A percentile compares a stretch with the other conserved stretches of the same genome.
These are phyloP conservation scores for Begonia loranthoides DNA, from an alignment of 306 rosid species.

Conservation along the genomic window DNA sequence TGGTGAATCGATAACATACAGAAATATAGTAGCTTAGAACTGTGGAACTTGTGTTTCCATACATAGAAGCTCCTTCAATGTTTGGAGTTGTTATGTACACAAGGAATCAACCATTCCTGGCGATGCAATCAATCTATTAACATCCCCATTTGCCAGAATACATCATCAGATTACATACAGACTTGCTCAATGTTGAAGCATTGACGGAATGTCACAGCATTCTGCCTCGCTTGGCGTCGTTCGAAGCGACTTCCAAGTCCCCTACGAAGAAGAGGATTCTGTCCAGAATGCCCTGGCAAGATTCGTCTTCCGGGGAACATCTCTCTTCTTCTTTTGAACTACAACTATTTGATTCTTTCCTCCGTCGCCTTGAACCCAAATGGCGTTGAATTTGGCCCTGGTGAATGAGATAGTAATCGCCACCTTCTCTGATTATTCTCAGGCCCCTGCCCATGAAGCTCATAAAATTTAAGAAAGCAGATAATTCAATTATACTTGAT, in stretches of 20 bases:
- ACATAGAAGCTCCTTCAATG: too few relatives aligned
- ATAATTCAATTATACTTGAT: conserved; percentile 1
- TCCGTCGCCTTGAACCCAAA: conserved; percentile 45
- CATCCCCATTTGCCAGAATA: too few relatives aligned
- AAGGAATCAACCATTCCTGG: too few relatives aligned
- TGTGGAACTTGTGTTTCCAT: too few relatives aligned
- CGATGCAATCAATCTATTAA: too few relatives aligned
- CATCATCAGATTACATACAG: too few relatives aligned
- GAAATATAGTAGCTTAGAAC: too few relatives aligned
- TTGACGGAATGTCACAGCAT: conserved; percentile 14
- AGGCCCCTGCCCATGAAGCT: conserved; percentile 35
- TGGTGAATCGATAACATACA: too few relatives aligned
- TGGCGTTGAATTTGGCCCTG: conserved; percentile 54
- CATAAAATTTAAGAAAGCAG: conserved; percentile 3
- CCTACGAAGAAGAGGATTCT: conserved; percentile 66
- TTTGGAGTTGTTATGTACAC: too few relatives aligned
- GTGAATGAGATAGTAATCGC: conserved; percentile 60
- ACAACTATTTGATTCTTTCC: conserved; percentile 12
- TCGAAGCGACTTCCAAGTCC: conserved; percentile 68
- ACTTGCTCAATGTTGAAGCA: not conserved
- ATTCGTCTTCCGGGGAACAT: conserved; percentile 18
- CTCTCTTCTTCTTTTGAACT: conserved; percentile 18
- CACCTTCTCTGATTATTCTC: conserved; percentile 62
- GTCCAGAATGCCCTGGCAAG: conserved; percentile 51
- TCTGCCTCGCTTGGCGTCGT: conserved; percentile 46